A percentile compares a stretch with the other conserved stretches of the same genome.
phyloP scores from a whole-genome alignment of 2,329 filamentous ascomycete genomes.

The Colletotrichum cuscutae region DNA sequence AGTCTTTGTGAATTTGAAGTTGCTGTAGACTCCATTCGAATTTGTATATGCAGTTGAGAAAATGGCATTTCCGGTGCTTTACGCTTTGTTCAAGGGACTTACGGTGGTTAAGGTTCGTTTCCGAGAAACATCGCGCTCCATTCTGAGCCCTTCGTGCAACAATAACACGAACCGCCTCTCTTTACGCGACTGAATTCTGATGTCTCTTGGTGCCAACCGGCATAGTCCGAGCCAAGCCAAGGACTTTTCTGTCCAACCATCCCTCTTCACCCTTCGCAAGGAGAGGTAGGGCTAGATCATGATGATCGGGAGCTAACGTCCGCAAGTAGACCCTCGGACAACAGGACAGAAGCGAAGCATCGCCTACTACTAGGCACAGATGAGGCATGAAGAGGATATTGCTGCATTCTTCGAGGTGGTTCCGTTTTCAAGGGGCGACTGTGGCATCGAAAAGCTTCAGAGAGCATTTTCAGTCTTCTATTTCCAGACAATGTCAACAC shows the following conservation, averaged over 20 bases:
- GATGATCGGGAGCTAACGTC: not conserved
- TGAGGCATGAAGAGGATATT: not conserved
- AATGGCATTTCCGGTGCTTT: not conserved
- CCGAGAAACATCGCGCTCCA: not conserved
- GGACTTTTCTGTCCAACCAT: not conserved
- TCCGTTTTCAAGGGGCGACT: not conserved
- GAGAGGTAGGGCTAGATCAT: not conserved
- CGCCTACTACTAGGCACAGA: not conserved
- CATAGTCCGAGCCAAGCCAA: not conserved
- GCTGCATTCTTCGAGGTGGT: not conserved
- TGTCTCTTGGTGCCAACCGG: not conserved
- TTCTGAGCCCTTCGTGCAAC: not conserved
- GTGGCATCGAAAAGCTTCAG: not conserved
- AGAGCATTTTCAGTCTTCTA: not conserved
- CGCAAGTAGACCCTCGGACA: not conserved
- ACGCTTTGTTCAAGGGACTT: not conserved
- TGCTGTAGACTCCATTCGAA: not conserved
- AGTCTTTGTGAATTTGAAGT: not conserved
- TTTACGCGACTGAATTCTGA: not conserved
- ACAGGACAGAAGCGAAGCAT: not conserved
- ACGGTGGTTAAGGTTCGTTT: not conserved
- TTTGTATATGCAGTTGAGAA: not conserved
- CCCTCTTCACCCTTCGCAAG: not conserved
- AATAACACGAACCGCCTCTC: not conserved
- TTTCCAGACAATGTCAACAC: not conserved